phyloP scores from a whole-genome alignment of 176 grass and related monocot species.

The Panicum miliaceum region DNA sequence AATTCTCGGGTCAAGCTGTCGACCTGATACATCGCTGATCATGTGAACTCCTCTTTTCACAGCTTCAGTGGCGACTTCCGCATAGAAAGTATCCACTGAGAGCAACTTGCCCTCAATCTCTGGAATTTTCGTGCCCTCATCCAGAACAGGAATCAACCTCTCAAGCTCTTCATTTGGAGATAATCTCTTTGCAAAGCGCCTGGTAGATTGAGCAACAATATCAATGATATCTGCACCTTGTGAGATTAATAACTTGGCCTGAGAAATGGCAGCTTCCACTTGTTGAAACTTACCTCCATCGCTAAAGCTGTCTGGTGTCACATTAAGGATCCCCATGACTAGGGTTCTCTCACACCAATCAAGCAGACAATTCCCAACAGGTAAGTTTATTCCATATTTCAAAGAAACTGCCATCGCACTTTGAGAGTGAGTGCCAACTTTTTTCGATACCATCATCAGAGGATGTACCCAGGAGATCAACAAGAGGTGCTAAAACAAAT shows the following conservation, averaged over 20 bases:
- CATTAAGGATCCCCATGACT: slow-evolving; percentile 87
- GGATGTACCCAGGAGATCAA: slow-evolving; percentile 72
- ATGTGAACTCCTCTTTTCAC: slow-evolving; percentile 79
- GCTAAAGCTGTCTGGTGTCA: slow-evolving; percentile 92
- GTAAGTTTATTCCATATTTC: slow-evolving; percentile 68
- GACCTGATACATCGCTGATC: slow-evolving; percentile 87
- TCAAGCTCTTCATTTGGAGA: slow-evolving; percentile 76
- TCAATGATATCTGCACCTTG: slow-evolving; percentile 92
- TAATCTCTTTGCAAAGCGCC: slow-evolving; percentile 71
- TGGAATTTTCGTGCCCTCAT: slow-evolving; percentile 58
- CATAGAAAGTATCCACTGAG: slow-evolving; percentile 88
- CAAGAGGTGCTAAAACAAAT: slow-evolving; percentile 88
- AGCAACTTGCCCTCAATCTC: slow-evolving; percentile 76
- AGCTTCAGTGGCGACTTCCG: slow-evolving; percentile 74
- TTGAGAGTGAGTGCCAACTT: slow-evolving; percentile 74
- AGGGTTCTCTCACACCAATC: slow-evolving; percentile 79
- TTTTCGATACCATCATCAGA: slow-evolving; percentile 53
- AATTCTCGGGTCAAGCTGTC: slow-evolving; percentile 74
- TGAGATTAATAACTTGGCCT: slow-evolving; percentile 68
- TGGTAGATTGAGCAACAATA: slow-evolving; percentile 91
- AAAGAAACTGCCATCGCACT: slow-evolving; percentile 60
- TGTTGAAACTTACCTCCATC: slow-evolving; percentile 82
- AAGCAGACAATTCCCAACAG: slow-evolving; percentile 52
- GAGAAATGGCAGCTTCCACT: slow-evolving; percentile 62
- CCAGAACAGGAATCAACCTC: slow-evolving; percentile 77